Base-by-base conservation (phyloP, 441 rosid genomes). In the Croton laevigatus region DNA sequence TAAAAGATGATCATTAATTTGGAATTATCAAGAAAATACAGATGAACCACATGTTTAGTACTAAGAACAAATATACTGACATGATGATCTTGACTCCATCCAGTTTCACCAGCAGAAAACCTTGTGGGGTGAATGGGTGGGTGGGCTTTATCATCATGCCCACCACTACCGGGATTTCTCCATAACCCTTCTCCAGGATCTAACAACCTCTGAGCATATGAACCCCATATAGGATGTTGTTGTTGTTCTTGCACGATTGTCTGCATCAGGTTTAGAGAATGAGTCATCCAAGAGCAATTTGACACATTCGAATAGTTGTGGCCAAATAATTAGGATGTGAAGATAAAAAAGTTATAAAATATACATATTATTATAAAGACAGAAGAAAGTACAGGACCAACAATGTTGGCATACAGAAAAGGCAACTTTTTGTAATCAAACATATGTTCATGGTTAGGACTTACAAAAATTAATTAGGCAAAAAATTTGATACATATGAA, bases 41-140 rank as follows among this genome's bases (percentile, higher is more conserved):
- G 70, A 22, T 32, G 52, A 7, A 52, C n/a, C 17, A 19, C 36
- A 38, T 27, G 13, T 11, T 49, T 32, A 14, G 69, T 32, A 36
- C 22, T 66, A 32, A 57, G n/a, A 9, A 57, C 65, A 54, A 58
- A 53, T 65, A 59, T 51, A 77, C 89, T 81, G 78, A 87, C 99
- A 71, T 74, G 88, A 82, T 94, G 98, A 75, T 94, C 98, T 78
- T 84, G 89, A 69, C 90, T 94, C 98, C 98, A 94, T 63, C 82
- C 62, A 72, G 73, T 78, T 81, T 94, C 96, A 62, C 98, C 97
- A 59, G 86, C 59, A 57, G 97, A 94, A 87, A 84, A 94, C 72
- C 90, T 94, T 61, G 98, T 91, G 12, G 98, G 98, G 71, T 94
- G 98, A 70, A 94, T 94, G 65, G 98, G 98, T 68, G 98, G 98